Conservation (phyloP, 192 early-diverging fungal species). For the Entomortierella parvispora region DNA sequence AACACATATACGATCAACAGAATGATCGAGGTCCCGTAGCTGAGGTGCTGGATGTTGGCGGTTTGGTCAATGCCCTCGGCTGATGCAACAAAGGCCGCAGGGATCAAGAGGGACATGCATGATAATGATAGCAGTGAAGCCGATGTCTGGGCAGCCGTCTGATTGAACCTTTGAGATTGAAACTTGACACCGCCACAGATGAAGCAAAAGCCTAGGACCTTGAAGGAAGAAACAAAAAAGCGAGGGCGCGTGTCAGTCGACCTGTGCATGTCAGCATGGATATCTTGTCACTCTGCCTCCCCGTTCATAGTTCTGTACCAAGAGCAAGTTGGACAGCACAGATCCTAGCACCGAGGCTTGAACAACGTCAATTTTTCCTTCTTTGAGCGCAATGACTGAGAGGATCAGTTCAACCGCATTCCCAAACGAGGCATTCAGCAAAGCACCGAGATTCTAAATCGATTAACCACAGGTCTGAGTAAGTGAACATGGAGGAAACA, state of each 20-base stretch:
- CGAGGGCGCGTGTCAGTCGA: not conserved
- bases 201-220: slow-evolving; percentile 87
- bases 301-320: slow-evolving; percentile 52
- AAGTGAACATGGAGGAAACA: not conserved
- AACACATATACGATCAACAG: slow-evolving; percentile 74
- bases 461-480: not conserved
- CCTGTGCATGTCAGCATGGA: not conserved
- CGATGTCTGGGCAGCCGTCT: slow-evolving; percentile 79
- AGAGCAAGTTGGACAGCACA: slow-evolving; percentile 87
- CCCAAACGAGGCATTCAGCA: slow-evolving; percentile 81
- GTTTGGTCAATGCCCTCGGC: slow-evolving; percentile 50
- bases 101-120: slow-evolving; percentile 74
- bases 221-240: not conserved
- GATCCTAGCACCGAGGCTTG: slow-evolving; percentile 91
- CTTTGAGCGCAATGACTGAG: slow-evolving; percentile 80
- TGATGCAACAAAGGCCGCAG: slow-evolving; percentile 66
- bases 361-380: slow-evolving; percentile 84
- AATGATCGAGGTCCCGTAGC: slow-evolving; percentile 73
- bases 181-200: slow-evolving; percentile 83
- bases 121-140: slow-evolving; percentile 73
- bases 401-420: slow-evolving; percentile 92
- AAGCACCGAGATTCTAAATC: slow-evolving; percentile 77
- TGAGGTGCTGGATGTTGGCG: slow-evolving; percentile 62
- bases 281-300: not conserved
- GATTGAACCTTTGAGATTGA: slow-evolving; percentile 76